Evolutionary conservation across 2,329 filamentous ascomycete genomes (phyloP).

Genomic region (Neurospora sp.): DNA sequence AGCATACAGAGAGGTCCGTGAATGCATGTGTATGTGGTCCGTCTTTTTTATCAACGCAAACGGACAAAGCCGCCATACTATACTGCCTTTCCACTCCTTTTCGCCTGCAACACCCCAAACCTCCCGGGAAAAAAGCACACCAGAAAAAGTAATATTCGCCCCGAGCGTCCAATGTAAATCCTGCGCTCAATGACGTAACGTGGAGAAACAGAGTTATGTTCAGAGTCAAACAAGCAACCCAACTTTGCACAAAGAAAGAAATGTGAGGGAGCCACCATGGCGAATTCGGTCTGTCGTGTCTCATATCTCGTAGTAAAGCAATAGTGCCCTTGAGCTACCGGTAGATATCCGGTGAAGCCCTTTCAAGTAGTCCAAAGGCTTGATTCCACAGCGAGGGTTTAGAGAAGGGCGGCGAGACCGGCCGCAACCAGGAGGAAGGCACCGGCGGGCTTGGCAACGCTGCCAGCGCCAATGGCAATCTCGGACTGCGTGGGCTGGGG

Average conservation of each 20-base stretch:
- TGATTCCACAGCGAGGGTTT: slow-evolving; percentile 15
- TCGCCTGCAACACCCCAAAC: neutral
- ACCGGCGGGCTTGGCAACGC: slow-evolving; percentile 22
- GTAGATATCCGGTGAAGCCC: slow-evolving; percentile 4
- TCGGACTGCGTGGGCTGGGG: slow-evolving; percentile 10
- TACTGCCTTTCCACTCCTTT: neutral
- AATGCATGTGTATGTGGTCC: neutral
- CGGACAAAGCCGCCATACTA: neutral
- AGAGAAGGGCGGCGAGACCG: slow-evolving; percentile 20
- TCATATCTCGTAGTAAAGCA: slow-evolving; percentile 2
- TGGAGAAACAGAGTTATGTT: slow-evolving; percentile 2
- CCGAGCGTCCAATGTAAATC: neutral
- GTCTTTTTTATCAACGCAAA: neutral
- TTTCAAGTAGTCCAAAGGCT: slow-evolving; percentile 7
- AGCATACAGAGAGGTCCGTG: neutral
- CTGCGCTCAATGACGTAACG: neutral
- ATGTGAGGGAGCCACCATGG: slow-evolving; percentile 1
- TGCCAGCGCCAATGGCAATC: slow-evolving; percentile 23
- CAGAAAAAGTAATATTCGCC: neutral
- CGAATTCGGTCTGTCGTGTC: neutral
- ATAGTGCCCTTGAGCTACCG: slow-evolving; percentile 1
- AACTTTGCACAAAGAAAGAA: slow-evolving; percentile 13
- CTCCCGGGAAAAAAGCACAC: neutral
- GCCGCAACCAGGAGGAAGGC: slow-evolving; percentile 20
- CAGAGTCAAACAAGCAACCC: slow-evolving; percentile 11